Evolutionary conservation across 108 stramenopile genomes (phyloP).

Genomic region (Nitzschia sp.): DNA sequence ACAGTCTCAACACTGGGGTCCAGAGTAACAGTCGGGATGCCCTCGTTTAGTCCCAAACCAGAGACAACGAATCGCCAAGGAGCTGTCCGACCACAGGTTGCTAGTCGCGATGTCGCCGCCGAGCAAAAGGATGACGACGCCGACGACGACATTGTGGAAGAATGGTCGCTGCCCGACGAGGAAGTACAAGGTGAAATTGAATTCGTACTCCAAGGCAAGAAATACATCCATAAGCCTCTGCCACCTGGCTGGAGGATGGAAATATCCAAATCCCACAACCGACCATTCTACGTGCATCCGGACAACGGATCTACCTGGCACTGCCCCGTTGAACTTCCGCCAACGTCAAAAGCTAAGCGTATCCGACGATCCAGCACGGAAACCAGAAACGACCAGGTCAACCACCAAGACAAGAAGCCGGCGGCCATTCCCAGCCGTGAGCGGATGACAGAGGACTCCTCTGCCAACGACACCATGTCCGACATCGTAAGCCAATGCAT

Average conservation of each 20-base stretch:
- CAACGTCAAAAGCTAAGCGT: conserved; percentile 2
- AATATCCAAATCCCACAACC: conserved; percentile 60
- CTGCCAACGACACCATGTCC: not conserved
- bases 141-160: conserved; percentile 28
- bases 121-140: not conserved
- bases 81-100: not conserved
- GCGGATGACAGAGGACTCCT: no score
- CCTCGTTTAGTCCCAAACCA: conserved; percentile 1
- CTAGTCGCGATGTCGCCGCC: not conserved
- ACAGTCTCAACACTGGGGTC: not conserved
- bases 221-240: conserved; percentile 36
- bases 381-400: not conserved
- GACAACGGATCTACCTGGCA: conserved; percentile 75
- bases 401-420: no score
- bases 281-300: conserved; percentile 72
- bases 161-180: conserved; percentile 28
- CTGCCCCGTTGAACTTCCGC: conserved; percentile 61
- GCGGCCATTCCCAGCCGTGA: no score
- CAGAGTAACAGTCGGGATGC: not conserved
- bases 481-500: conserved; percentile 3
- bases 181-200: conserved; percentile 4
- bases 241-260: conserved; percentile 76
- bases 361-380: not conserved
- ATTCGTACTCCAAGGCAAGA: conserved; percentile 22
- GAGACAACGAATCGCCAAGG: no score